Evolutionary conservation across 2,329 filamentous ascomycete genomes (phyloP).

Genomic region (Magnaporthiopsis incrustans): DNA sequence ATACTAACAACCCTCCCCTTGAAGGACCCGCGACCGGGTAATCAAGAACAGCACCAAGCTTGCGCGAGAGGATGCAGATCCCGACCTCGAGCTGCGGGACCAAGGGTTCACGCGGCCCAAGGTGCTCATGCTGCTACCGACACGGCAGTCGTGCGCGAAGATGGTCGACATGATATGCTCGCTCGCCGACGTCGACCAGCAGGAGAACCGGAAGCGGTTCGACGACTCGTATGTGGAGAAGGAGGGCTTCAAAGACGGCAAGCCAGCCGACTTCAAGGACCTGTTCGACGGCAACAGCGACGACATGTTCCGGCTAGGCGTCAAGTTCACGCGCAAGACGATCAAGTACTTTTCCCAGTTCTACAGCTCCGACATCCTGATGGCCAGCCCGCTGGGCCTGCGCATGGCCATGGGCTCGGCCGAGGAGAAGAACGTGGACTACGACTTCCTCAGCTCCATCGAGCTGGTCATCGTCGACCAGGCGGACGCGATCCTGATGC

Average conservation of each 20-base stretch:
- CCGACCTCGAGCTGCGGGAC: conserved; percentile 71
- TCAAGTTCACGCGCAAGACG: conserved; percentile 95
- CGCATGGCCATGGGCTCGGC: conserved; percentile 77
- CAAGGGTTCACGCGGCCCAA: conserved; percentile 96
- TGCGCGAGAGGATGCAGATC: conserved; percentile 53
- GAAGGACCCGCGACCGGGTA: conserved; percentile 74
- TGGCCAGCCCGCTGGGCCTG: conserved; percentile 83
- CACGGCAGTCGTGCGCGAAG: conserved; percentile 74
- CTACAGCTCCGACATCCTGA: conserved; percentile 91
- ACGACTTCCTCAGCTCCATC: conserved; percentile 88
- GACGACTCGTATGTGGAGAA: conserved; percentile 70
- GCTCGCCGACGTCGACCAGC: conserved; percentile 75
- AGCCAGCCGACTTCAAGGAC: conserved; percentile 79
- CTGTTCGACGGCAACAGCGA: conserved; percentile 94
- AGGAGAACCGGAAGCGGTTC: conserved; percentile 92
- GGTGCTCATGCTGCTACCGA: conserved; percentile 82
- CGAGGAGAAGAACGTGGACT: conserved; percentile 58
- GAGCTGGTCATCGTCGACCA: conserved; percentile 88
- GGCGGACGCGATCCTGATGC: conserved; percentile 88
- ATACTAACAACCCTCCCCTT: conserved; percentile 14
- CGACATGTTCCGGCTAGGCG: conserved; percentile 90
- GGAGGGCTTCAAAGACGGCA: conserved; percentile 62
- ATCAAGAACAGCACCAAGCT: conserved; percentile 86
- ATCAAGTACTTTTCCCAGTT: conserved; percentile 93
- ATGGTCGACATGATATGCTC: conserved; percentile 70